Percentiles rank a stretch among this genome's conserved stretches.
Evolutionary conservation across 768 basidiomycete species (phyloP).

Genomic region (Cystofilobasidium ferigula): DNA sequence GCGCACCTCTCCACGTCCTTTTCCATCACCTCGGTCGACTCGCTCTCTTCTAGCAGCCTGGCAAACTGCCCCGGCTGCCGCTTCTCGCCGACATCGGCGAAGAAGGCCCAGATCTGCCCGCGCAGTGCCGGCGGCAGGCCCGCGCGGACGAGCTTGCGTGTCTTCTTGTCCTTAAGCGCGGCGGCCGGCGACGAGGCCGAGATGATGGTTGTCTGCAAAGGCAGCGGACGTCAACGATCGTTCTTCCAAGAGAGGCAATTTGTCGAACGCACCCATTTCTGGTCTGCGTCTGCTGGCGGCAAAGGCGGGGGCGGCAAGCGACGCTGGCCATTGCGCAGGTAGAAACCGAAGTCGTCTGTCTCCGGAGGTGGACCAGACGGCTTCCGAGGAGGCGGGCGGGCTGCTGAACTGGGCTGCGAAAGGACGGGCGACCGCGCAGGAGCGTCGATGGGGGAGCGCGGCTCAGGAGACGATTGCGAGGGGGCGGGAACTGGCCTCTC

Average conservation of each 20-base stretch:
- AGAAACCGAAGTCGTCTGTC: slow-evolving; percentile 15
- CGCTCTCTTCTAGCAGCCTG: slow-evolving; percentile 9
- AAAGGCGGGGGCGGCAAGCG: not conserved
- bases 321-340: slow-evolving; percentile 3
- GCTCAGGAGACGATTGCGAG: not conserved
- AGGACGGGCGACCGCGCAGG: too few species aligned
- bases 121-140: slow-evolving; percentile 11
- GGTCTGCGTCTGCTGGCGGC: slow-evolving; percentile 1
- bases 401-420: too few species aligned
- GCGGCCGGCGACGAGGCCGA: not conserved
- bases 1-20: slow-evolving; percentile 8
- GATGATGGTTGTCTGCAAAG: not conserved
- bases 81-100: not conserved
- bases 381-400: not conserved
- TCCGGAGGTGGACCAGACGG: not conserved
- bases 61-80: slow-evolving; percentile 5
- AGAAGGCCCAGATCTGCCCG: slow-evolving; percentile 20
- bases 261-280: slow-evolving; percentile 41
- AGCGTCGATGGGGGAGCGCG: not conserved
- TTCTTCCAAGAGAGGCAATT: not conserved
- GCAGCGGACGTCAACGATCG: too few species aligned
- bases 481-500: too few species aligned
- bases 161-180: slow-evolving; percentile 23
- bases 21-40: slow-evolving; percentile 13
- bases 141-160: slow-evolving; percentile 16